Evolutionary conservation across 2,329 filamentous ascomycete genomes (phyloP), one percentile per base, ranked within the genome.

Genomic region (Gliomastix tumulicola): DNA sequence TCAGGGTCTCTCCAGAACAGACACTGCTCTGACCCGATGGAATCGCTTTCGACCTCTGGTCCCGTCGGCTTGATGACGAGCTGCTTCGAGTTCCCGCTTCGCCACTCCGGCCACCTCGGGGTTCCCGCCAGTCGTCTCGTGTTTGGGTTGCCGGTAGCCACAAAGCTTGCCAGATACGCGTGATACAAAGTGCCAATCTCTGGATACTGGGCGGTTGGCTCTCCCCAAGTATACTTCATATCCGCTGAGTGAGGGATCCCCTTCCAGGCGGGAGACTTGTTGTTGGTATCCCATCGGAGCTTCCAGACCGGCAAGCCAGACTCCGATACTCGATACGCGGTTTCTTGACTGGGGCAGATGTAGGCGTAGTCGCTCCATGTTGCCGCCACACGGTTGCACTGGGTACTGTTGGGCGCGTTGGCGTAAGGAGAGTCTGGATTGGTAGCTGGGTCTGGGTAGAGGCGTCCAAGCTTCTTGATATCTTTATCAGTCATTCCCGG

Each of bases 281-380:
- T 52, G 23, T 57, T 59, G 2, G 60, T 60, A 43, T 62, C 57
- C 47, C 62, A 64, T 4, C 58, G 55, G 10, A 54, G 38, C 34
- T 62, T 62, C 59, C 59, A 64, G 0, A 53, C 57, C 0, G 60
- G 58, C 0, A 57, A 51, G 0, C 49, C 51, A 4, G 53, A 55
- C 0, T 36, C 34, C 0, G 62, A 57, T 16, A 57, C 48, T 7
- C 62, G 52, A 21, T 60, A 53, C 2, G 64, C 61, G 1, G 64
- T 68, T 39, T 68, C 65, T n/a, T 67, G 63, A 1, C 57, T 58
- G 0, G 65, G 56, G 16, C 64, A 68, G 13, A 63, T 60, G 39
- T 68, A 68, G 21, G 57, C 63, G 34, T 63, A 67, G 43, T 69
- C 66, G 12, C 58, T 59, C 56, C 58, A 62, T 0, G 68, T 61